Conservation (phyloP, 2,329 filamentous ascomycete species). For the Furcasterigmium sp. region DNA sequence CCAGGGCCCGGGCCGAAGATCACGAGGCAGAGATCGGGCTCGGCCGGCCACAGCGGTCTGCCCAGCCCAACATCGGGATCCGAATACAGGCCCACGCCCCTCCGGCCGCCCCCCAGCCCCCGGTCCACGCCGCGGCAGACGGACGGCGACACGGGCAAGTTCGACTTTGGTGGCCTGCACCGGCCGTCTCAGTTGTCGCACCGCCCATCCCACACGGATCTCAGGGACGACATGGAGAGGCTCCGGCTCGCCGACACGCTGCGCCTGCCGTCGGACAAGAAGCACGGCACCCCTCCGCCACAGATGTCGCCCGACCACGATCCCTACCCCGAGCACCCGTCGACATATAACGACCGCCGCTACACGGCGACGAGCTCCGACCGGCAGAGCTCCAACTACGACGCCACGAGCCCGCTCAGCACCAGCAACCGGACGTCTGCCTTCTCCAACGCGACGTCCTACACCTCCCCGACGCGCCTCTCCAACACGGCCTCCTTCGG, state of each 20-base stretch:
- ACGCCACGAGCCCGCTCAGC: slow-evolving; percentile 4
- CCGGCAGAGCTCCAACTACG: slow-evolving; percentile 2
- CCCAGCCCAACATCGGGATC: not conserved
- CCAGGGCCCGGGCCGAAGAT: no score
- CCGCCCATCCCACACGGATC: not conserved
- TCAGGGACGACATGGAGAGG: not conserved
- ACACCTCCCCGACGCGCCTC: slow-evolving; percentile 1
- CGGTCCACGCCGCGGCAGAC: not conserved
- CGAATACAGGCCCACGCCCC: not conserved
- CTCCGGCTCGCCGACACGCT: not conserved
- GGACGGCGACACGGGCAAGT: not conserved
- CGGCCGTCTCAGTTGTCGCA: not conserved
- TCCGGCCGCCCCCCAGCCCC: not conserved
- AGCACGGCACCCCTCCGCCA: not conserved
- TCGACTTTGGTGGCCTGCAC: not conserved
- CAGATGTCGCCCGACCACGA: not conserved
- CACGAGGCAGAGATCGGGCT: not conserved
- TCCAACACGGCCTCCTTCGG: not conserved
- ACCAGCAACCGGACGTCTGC: slow-evolving; percentile 7
- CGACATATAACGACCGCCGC: not conserved
- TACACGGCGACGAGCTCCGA: not conserved
- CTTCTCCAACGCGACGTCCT: slow-evolving; percentile 3
- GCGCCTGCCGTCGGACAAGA: not conserved
- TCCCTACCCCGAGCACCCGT: not conserved
- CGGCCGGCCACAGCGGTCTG: not conserved